phyloP scores from a whole-genome alignment of 345 rosid genomes.

The Clausena lansium region DNA sequence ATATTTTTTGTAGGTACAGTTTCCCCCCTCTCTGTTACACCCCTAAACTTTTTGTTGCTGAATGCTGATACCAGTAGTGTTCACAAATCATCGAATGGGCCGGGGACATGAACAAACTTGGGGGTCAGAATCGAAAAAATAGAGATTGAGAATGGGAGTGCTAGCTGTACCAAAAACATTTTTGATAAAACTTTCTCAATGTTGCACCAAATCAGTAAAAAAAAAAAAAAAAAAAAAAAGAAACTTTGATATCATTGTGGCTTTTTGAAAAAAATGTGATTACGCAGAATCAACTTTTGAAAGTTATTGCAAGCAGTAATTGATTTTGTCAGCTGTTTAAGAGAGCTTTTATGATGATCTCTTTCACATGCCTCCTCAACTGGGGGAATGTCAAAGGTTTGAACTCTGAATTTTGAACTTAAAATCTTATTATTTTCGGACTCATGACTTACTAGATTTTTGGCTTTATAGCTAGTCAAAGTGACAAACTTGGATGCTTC shows the following conservation, averaged over 20 bases:
- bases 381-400: neutral
- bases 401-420: neutral
- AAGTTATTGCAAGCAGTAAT: neutral
- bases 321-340: neutral
- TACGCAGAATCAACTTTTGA: neutral
- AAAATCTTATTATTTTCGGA: neutral
- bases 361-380: neutral
- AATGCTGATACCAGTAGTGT: too few relatives aligned
- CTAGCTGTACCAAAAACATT: too few relatives aligned
- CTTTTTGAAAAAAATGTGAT: neutral
- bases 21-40: too few relatives aligned
- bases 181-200: neutral
- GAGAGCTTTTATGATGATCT: neutral
- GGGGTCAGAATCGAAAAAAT: too few relatives aligned
- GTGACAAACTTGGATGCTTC: neutral
- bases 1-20: too few relatives aligned
- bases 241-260: neutral
- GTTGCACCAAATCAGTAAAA: neutral
- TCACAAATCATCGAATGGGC: too few relatives aligned
- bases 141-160: too few relatives aligned
- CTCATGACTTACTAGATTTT: neutral
- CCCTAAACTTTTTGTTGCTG: too few relatives aligned
- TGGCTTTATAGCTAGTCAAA: neutral
- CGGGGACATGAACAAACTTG: too few relatives aligned
- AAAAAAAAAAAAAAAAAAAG: neutral